Conservation (phyloP, 768 basidiomycete species). For the Lactifluus subvellereus region DNA sequence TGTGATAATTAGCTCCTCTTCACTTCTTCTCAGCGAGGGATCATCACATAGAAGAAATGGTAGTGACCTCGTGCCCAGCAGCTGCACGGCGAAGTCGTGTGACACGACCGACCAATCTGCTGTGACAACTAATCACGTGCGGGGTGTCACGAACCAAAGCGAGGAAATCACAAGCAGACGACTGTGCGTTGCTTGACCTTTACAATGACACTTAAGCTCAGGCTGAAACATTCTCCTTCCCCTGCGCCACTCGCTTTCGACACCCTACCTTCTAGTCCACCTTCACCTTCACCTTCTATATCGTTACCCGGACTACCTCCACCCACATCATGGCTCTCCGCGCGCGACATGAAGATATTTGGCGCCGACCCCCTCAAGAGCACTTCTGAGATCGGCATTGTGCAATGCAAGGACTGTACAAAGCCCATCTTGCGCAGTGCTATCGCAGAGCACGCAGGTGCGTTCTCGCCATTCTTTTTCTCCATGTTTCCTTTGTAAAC, state of each 20-base stretch:
- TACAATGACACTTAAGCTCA: slow-evolving; percentile 35
- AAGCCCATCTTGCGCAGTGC: slow-evolving; percentile 78
- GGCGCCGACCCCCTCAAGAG: slow-evolving; percentile 64
- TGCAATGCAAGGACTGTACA: slow-evolving; percentile 73
- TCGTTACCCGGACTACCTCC: slow-evolving; percentile 43
- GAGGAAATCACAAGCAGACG: too few species aligned
- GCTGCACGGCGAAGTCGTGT: too few species aligned
- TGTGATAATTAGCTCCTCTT: too few species aligned
- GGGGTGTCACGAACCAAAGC: neutral
- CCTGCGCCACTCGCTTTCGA: slow-evolving; percentile 60
- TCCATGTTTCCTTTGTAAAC: neutral
- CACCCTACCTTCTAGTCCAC: slow-evolving; percentile 30
- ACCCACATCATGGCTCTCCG: slow-evolving; percentile 80
- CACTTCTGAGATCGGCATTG: slow-evolving; percentile 52
- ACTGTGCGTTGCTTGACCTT: neutral
- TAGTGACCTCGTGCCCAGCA: too few species aligned
- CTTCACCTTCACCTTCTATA: slow-evolving; percentile 33
- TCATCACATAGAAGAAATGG: too few species aligned
- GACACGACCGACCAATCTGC: too few species aligned
- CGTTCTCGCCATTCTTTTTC: slow-evolving; percentile 23
- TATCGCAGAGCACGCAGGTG: slow-evolving; percentile 71
- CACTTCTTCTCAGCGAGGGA: too few species aligned
- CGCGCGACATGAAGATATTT: slow-evolving; percentile 83
- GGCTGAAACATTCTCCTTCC: slow-evolving; percentile 35
- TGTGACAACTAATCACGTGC: neutral